phyloP scores from a whole-genome alignment of 2,329 filamentous ascomycete genomes.

The Arachnomyces sp. region DNA sequence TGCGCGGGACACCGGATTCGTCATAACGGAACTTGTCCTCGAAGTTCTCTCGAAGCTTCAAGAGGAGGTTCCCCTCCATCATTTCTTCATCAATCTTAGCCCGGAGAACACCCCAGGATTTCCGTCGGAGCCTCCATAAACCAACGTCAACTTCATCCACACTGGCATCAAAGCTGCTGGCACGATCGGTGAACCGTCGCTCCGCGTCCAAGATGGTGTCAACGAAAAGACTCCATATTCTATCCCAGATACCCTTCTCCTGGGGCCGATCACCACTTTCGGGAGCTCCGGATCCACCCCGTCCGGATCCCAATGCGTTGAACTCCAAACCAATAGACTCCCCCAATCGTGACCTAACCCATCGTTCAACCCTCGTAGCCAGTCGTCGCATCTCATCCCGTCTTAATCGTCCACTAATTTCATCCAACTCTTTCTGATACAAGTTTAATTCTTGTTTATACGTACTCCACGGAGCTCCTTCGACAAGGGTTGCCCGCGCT shows the following conservation, averaged over 20 bases:
- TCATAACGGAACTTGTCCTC: slow-evolving; percentile 99
- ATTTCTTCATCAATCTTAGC: slow-evolving; percentile 94
- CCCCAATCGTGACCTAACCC: slow-evolving; percentile 79
- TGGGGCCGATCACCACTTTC: slow-evolving; percentile 66
- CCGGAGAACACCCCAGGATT: slow-evolving; percentile 86
- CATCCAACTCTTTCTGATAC: slow-evolving; percentile 85
- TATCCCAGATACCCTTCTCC: slow-evolving; percentile 91
- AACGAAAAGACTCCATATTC: slow-evolving; percentile 82
- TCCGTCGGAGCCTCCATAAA: slow-evolving; percentile 83
- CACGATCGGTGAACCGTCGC: slow-evolving; percentile 74
- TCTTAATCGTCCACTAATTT: slow-evolving; percentile 74
- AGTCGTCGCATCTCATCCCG: slow-evolving; percentile 95
- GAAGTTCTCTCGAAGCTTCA: slow-evolving; percentile 96
- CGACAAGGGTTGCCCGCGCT: slow-evolving; percentile 65
- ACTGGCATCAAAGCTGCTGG: slow-evolving; percentile 88
- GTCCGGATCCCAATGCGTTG: slow-evolving; percentile 86
- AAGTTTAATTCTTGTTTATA: slow-evolving; percentile 72
- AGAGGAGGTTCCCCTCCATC: slow-evolving; percentile 90
- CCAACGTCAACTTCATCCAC: slow-evolving; percentile 86
- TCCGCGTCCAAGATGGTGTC: slow-evolving; percentile 80
- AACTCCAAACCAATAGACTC: slow-evolving; percentile 90
- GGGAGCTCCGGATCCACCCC: slow-evolving; percentile 72
- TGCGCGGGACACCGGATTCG: slow-evolving; percentile 84
- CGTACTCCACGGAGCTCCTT: slow-evolving; percentile 79
- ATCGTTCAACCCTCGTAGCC: slow-evolving; percentile 83